A percentile compares a stretch with the other conserved stretches of the same genome.
phyloP scores from a whole-genome alignment of 2,329 filamentous ascomycete genomes.

The Aureobasidium sp. region DNA sequence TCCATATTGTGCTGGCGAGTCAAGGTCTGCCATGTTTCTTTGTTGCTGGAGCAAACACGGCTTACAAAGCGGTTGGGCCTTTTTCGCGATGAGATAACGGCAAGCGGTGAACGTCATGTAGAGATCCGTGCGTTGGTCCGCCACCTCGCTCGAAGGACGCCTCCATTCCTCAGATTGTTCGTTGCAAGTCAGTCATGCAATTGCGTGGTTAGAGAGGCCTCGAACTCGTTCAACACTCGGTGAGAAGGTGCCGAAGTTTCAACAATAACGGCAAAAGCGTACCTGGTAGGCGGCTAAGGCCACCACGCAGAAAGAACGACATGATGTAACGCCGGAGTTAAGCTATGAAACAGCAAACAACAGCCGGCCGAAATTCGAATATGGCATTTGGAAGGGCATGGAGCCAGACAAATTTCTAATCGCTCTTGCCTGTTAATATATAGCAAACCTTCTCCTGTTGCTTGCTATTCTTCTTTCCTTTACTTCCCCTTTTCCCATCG shows the following conservation, averaged over 20 bases:
- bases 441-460: not conserved
- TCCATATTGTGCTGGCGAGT: not conserved
- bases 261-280: not conserved
- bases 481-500: not conserved
- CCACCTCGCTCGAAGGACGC: not conserved
- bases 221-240: not conserved
- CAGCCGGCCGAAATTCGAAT: slow-evolving; percentile 5
- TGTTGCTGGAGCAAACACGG: not conserved
- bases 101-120: slow-evolving; percentile 4
- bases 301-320: not conserved
- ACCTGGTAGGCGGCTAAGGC: not conserved
- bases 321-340: slow-evolving; percentile 8
- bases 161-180: not conserved
- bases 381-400: not conserved
- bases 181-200: not conserved
- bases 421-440: not conserved
- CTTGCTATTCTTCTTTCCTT: not conserved
- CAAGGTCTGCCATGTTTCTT: not conserved
- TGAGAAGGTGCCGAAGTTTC: not conserved
- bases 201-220: not conserved
- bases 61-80: slow-evolving; percentile 11
- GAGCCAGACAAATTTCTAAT: slow-evolving; percentile 1
- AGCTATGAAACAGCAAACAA: slow-evolving; percentile 1
- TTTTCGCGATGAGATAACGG: not conserved
- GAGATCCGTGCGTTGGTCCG: not conserved